Conservation (phyloP, 2,329 filamentous ascomycete genomes). For the Neopestalotiopsis clavispora region DNA sequence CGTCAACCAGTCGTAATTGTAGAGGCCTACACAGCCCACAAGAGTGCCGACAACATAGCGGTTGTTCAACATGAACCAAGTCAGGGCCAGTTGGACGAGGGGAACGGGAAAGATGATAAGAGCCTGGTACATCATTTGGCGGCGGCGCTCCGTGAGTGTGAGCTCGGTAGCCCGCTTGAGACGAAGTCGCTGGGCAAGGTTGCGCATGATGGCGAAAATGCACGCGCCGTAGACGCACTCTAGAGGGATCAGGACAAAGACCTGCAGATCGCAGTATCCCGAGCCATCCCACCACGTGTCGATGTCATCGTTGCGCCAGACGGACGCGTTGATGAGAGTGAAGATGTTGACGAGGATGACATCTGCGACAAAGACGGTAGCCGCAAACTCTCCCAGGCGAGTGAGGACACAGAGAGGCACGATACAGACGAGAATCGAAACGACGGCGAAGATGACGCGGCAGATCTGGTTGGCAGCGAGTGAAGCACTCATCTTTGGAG, state of each 20-base stretch:
- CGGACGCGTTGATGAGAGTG: constrained; percentile 53
- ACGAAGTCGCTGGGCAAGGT: constrained; percentile 56
- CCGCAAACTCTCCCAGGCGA: constrained; percentile 59
- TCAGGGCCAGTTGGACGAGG: constrained; percentile 52
- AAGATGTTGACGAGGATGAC: constrained; percentile 52
- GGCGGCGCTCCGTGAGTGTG: constrained; percentile 45
- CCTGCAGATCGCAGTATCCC: constrained; percentile 59
- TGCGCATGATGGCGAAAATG: constrained; percentile 59
- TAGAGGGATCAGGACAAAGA: constrained; percentile 40
- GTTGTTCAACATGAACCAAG: constrained; percentile 50
- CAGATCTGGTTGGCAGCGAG: constrained; percentile 49
- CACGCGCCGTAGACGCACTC: constrained; percentile 53
- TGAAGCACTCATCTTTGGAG: neutral
- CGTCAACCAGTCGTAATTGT: constrained; percentile 51
- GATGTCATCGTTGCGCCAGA: constrained; percentile 59
- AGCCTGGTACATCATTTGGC: constrained; percentile 50
- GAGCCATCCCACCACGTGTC: constrained; percentile 55
- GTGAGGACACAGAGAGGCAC: constrained; percentile 57
- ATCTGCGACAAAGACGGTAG: constrained; percentile 52
- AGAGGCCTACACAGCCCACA: constrained; percentile 52
- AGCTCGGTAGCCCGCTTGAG: constrained; percentile 46
- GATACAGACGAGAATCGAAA: constrained; percentile 51
- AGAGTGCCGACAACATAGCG: constrained; percentile 56
- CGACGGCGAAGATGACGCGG: constrained; percentile 51
- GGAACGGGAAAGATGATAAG: constrained; percentile 61